Evolutionary conservation across 1,284 basidiomycete species (phyloP), one percentile per base, ranked within the genome.

Genomic region (Papiliotrema fonsecae): DNA sequence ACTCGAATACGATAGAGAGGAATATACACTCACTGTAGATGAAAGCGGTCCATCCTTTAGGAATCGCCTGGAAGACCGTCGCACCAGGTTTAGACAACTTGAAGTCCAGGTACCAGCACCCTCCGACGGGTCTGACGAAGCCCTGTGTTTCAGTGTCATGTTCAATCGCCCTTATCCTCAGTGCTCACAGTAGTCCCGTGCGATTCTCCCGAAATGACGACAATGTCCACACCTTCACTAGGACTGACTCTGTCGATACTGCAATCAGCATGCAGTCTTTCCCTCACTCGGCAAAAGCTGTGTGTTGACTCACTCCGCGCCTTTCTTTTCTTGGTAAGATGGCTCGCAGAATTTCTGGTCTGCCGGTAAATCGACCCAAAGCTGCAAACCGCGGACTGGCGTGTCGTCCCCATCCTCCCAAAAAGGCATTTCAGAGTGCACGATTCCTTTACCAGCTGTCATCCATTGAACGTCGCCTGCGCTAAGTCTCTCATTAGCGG

Each of bases 401-500:
- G 42, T 58, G 13, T 43, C 51, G 40, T 64, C 62, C 3, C 37
- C 41, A 65, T 62, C 91, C 79, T 68, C 82, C 56, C 87, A 85
- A 4, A 89, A 77, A 2, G 94, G 93, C 88, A 97, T 96, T 74
- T 80, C 88, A 4, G 86, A 84, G 62, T 91, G 88, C 49, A 91
- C 85, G 63, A 71, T 64, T 9, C 76, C 78, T 48, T 65, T 62
- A 6, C 87, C 88, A 11, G 90, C 91, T 63, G 83, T 86, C 91
- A 96, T 96, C 88, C 90, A 96, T 65, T 96, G 92, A 2, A 94
- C 84, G 49, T 89, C 91, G 7, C 93, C 92, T 4, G 85, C 74
- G 38, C 82, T 82, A 54, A 97, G 86, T 62, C 76, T 51, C 28
- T 3, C n/a, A n/a, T 42, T 18, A 50, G 34, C 11, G 10, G 27